These are phyloP conservation scores for Thielaviopsis ethacetica DNA, from an alignment of 2,329 filamentous ascomycete species.

Conservation along the genomic window DNA sequence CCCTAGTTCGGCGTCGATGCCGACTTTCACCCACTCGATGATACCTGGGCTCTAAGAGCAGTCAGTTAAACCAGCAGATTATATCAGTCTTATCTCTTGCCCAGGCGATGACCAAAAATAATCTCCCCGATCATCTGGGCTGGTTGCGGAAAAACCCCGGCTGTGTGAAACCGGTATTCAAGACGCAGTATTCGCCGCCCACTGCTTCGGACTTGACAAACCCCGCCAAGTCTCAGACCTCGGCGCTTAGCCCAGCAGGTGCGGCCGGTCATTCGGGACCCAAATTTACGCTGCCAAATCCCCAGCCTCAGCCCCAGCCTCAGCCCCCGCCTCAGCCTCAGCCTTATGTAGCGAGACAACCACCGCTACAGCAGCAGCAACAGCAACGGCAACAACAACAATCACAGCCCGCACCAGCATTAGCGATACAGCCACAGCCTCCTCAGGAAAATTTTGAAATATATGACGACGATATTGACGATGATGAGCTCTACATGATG, in stretches of 20 bases:
- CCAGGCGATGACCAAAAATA: slow-evolving; percentile 45
- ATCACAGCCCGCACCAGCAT: not conserved
- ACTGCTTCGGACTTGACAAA: slow-evolving; percentile 14
- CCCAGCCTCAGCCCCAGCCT: not conserved
- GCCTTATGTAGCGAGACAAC: slow-evolving; percentile 1
- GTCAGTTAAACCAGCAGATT: not conserved
- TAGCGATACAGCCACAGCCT: slow-evolving; percentile 20
- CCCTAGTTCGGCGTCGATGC: not conserved
- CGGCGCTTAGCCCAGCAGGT: not conserved
- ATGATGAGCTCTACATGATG: slow-evolving; percentile 6
- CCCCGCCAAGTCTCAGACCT: slow-evolving; percentile 5
- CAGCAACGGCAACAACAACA: not conserved
- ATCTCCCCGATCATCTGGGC: slow-evolving; percentile 38
- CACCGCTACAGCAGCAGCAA: not conserved
- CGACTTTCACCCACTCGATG: not conserved
- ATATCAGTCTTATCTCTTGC: not conserved
- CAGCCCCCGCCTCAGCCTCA: not conserved
- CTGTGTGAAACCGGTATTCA: slow-evolving; percentile 23
- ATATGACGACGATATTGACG: slow-evolving; percentile 17
- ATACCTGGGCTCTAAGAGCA: not conserved
- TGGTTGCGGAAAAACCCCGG: slow-evolving; percentile 37
- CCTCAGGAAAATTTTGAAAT: not conserved
- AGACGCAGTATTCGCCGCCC: slow-evolving; percentile 22
- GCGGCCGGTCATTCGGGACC: not conserved
- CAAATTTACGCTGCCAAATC: not conserved